Evolutionary conservation across 305 asterid species (phyloP).

Genomic region (Fraxinus baroniana): DNA sequence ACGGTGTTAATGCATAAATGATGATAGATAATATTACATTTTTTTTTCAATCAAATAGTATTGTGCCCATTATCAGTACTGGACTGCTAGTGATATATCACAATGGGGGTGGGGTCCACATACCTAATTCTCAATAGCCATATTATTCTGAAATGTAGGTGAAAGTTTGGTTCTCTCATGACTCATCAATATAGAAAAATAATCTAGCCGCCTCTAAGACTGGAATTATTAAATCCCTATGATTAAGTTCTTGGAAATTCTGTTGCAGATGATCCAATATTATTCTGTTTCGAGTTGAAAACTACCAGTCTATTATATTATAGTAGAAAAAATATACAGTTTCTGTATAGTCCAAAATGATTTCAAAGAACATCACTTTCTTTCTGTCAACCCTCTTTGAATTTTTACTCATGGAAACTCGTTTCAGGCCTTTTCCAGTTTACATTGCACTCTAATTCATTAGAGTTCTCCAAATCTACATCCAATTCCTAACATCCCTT

Average conservation of each 20-base stretch:
- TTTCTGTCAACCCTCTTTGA: neutral
- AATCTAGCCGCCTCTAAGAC: too few relatives aligned
- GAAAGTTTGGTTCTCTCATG: too few relatives aligned
- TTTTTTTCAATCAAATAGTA: too few relatives aligned
- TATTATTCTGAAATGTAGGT: neutral
- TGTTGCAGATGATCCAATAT: neutral
- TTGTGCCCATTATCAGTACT: too few relatives aligned
- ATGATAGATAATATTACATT: too few relatives aligned
- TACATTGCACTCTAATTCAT: conserved; percentile 34
- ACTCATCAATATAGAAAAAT: too few relatives aligned
- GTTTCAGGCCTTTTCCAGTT: conserved; percentile 36
- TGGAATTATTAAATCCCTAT: too few relatives aligned
- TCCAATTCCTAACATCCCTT: neutral
- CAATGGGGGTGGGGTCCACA: neutral
- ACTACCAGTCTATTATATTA: neutral
- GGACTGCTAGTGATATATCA: neutral
- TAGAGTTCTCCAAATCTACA: conserved; percentile 26
- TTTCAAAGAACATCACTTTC: neutral
- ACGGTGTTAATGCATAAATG: too few relatives aligned
- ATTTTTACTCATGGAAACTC: conserved; percentile 46
- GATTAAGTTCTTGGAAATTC: neutral
- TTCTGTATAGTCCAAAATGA: neutral
- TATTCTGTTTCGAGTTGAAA: neutral
- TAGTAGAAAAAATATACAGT: neutral
- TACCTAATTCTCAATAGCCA: neutral